These are phyloP conservation scores for Uromyces viciae-fabae DNA, from an alignment of 1,284 basidiomycete species.

Conservation along the genomic window DNA sequence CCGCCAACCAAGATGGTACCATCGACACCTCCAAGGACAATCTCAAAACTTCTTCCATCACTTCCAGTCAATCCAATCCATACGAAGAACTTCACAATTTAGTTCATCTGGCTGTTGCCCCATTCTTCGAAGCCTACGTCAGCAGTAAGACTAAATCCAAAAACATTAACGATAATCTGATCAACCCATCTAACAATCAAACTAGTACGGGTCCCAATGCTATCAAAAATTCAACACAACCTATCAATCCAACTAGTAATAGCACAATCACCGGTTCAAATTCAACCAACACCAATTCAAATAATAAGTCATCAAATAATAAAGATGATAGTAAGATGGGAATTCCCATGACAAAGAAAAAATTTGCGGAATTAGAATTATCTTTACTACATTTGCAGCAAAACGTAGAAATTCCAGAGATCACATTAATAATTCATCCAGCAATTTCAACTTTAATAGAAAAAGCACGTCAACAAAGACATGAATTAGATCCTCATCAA, in stretches of 20 bases:
- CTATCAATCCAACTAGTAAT: not conserved
- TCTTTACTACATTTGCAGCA: conserved; percentile 93
- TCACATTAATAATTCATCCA: conserved; percentile 85
- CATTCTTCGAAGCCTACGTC: conserved; percentile 97
- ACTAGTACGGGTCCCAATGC: not conserved
- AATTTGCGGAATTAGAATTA: conserved; percentile 96
- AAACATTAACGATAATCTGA: conserved; percentile 19
- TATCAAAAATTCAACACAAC: conserved; percentile 2
- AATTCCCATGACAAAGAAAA: conserved; percentile 98
- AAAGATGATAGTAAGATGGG: conserved; percentile 88
- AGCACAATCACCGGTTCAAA: conserved; percentile 7
- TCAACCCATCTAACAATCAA: conserved; percentile 46
- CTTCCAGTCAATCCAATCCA: conserved; percentile 61
- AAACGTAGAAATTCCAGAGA: conserved; percentile 98
- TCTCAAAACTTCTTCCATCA: conserved; percentile 52
- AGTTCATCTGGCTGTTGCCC: conserved; percentile 91
- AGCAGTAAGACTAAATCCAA: conserved; percentile 56
- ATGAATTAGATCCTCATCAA: conserved; percentile 57
- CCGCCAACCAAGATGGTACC: conserved; percentile 34
- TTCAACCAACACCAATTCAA: conserved; percentile 35
- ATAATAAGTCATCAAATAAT: conserved; percentile 65
- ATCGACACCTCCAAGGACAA: conserved; percentile 46
- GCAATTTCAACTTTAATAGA: conserved; percentile 82
- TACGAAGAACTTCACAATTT: conserved; percentile 96
- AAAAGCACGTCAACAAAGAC: conserved; percentile 47